These are phyloP conservation scores for Nannizziopsis barbatae DNA, from an alignment of 2,329 filamentous ascomycete genomes.

Conservation along the genomic window DNA sequence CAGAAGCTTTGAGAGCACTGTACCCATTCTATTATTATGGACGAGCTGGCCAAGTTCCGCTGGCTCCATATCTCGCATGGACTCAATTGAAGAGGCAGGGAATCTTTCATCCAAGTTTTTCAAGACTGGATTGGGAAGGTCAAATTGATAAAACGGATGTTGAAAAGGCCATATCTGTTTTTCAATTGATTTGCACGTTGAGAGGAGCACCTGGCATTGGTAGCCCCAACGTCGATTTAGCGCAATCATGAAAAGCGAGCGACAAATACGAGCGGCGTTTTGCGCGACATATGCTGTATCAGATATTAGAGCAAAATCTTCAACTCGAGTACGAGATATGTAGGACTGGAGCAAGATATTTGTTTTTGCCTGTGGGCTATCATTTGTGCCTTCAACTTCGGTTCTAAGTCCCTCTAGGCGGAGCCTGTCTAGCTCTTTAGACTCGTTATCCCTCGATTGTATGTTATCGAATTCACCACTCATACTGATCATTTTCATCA, in stretches of 20 bases:
- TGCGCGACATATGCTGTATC: slow-evolving; percentile 93
- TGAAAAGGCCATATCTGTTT: slow-evolving; percentile 91
- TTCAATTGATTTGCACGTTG: slow-evolving; percentile 92
- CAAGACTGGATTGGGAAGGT: slow-evolving; percentile 71
- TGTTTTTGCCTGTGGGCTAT: slow-evolving; percentile 73
- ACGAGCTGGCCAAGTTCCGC: slow-evolving; percentile 84
- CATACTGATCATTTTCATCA: slow-evolving; percentile 93
- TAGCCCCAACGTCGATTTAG: slow-evolving; percentile 92
- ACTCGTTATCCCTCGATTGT: slow-evolving; percentile 80
- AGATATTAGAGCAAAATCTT: slow-evolving; percentile 87
- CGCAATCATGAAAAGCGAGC: slow-evolving; percentile 94
- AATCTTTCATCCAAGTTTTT: slow-evolving; percentile 77
- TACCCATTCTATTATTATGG: slow-evolving; percentile 80
- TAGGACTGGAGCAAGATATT: slow-evolving; percentile 92
- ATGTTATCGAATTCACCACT: slow-evolving; percentile 97
- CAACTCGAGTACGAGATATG: slow-evolving; percentile 74
- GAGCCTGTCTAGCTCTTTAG: slow-evolving; percentile 69
- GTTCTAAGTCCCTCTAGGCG: slow-evolving; percentile 62
- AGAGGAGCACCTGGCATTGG: slow-evolving; percentile 82
- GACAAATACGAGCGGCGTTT: slow-evolving; percentile 85
- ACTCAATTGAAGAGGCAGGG: slow-evolving; percentile 60
- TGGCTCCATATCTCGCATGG: slow-evolving; percentile 82
- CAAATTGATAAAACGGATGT: slow-evolving; percentile 91
- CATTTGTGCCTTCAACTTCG: slow-evolving; percentile 58
- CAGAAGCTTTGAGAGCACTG: slow-evolving; percentile 66